A percentile compares a stretch with the other conserved stretches of the same genome.
Evolutionary conservation across 2,329 filamentous ascomycete species (phyloP).

Genomic region (Lachnellula subtilissima): DNA sequence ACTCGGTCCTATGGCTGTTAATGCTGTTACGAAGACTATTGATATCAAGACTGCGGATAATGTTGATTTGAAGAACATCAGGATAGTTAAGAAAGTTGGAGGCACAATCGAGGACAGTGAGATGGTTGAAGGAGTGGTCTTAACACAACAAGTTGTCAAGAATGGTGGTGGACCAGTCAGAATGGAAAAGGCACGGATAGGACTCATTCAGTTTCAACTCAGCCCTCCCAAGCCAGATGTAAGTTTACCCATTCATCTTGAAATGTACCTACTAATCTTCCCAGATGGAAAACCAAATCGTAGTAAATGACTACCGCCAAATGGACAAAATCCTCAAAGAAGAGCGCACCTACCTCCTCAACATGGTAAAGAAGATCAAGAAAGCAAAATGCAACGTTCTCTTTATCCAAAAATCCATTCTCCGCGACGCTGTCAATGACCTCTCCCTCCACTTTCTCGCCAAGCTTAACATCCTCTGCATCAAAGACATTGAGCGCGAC

Average conservation of each 20-base stretch:
- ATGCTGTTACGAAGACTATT: conserved; percentile 92
- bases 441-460: conserved; percentile 95
- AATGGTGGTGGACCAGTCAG: conserved; percentile 82
- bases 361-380: conserved; percentile 99
- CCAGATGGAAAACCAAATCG: conserved; percentile 98
- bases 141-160: conserved; percentile 92
- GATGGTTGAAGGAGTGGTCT: conserved; percentile 88
- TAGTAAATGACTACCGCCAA: conserved; percentile 98
- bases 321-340: conserved; percentile 99
- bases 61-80: conserved; percentile 92
- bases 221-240: conserved; percentile 96
- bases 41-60: conserved; percentile 94
- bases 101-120: conserved; percentile 98
- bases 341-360: conserved; percentile 94
- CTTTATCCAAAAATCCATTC: conserved; percentile 96
- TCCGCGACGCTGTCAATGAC: conserved; percentile 96
- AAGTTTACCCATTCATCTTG: conserved; percentile 32
- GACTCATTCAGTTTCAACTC: conserved; percentile 96
- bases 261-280: conserved; percentile 14
- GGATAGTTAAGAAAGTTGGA: conserved; percentile 95
- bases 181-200: conserved; percentile 97
- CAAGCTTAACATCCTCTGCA: conserved; percentile 88
- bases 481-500: conserved; percentile 98
- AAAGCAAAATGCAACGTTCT: conserved; percentile 99
- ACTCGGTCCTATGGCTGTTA: conserved; percentile 95